Conservation (phyloP, 257 asterid species). For the Lavandula angustifolia region DNA sequence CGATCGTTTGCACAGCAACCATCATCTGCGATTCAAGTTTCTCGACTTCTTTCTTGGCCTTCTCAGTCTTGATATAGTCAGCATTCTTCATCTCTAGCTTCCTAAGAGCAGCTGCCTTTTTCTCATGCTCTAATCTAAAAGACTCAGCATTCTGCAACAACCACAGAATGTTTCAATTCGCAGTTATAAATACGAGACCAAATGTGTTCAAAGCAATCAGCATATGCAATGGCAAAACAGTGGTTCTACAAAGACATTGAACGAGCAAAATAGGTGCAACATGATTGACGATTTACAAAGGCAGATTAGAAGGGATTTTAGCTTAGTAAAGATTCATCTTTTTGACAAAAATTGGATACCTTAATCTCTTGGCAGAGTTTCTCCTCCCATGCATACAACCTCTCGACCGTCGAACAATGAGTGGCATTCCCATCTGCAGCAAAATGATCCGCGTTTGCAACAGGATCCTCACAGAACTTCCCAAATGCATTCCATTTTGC, state of each 20-base stretch:
- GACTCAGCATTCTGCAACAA: conserved; percentile 69
- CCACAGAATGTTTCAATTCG: conserved; percentile 18
- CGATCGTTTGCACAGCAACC: conserved; percentile 85
- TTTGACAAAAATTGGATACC: conserved; percentile 46
- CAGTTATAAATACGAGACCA: not conserved
- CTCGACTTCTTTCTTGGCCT: conserved; percentile 90
- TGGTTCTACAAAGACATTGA: not conserved
- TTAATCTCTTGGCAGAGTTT: conserved; percentile 86
- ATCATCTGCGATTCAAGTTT: conserved; percentile 83
- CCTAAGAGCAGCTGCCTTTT: conserved; percentile 56
- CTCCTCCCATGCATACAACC: conserved; percentile 89
- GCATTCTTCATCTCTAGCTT: conserved; percentile 87
- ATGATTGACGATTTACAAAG: not conserved
- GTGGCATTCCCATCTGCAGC: conserved; percentile 44
- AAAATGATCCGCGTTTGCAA: conserved; percentile 36
- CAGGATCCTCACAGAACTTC: conserved; percentile 72
- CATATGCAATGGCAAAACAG: not conserved
- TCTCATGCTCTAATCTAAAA: conserved; percentile 78
- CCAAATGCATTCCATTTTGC: conserved; percentile 88
- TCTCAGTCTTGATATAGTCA: conserved; percentile 83
- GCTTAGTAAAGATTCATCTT: conserved; percentile 5
- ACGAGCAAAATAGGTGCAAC: conserved; percentile 17
- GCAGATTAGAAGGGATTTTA: not conserved
- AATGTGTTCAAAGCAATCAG: conserved; percentile 11
- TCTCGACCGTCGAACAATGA: conserved; percentile 84